Conservation (phyloP, 768 basidiomycete species). For the Russula brevipes region DNA sequence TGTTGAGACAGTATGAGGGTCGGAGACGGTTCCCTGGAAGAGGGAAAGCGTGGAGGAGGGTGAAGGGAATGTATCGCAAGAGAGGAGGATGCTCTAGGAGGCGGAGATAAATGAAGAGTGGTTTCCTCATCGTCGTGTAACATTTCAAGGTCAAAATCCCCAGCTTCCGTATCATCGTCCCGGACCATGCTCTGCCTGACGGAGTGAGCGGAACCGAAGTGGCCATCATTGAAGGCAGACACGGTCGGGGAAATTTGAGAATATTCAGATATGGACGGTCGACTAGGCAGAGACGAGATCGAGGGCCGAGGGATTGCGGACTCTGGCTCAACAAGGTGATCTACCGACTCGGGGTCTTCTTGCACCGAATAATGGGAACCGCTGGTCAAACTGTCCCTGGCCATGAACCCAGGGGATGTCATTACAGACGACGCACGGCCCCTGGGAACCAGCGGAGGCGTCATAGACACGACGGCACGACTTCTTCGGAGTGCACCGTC, state of each 20-base stretch:
- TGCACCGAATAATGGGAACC: slow-evolving; percentile 24
- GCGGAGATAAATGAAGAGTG: slow-evolving; percentile 24
- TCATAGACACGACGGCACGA: slow-evolving; percentile 23
- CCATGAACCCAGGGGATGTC: neutral
- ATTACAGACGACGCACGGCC: slow-evolving; percentile 13
- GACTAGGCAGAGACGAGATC: slow-evolving; percentile 43
- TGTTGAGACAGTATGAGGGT: neutral
- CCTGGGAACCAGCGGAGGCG: slow-evolving; percentile 17
- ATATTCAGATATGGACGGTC: slow-evolving; percentile 61
- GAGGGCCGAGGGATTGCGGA: slow-evolving; percentile 42
- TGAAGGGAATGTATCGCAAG: slow-evolving; percentile 20
- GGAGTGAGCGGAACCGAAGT: slow-evolving; percentile 30
- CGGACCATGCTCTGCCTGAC: slow-evolving; percentile 28
- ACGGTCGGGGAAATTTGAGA: slow-evolving; percentile 69
- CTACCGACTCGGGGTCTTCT: slow-evolving; percentile 11
- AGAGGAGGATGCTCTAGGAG: slow-evolving; percentile 25
- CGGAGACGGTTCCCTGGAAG: neutral
- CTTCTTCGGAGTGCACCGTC: slow-evolving; percentile 11
- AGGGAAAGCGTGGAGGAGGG: slow-evolving; percentile 22
- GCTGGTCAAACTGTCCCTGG: slow-evolving; percentile 24
- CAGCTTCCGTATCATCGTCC: slow-evolving; percentile 7
- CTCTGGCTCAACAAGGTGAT: slow-evolving; percentile 25
- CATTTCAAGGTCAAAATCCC: neutral
- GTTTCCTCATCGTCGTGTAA: slow-evolving; percentile 4
- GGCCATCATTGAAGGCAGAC: slow-evolving; percentile 72